Evolutionary conservation across 495 filamentous ascomycete species (phyloP).

Genomic region (Aspergillus sclerotiicarbonarius): DNA sequence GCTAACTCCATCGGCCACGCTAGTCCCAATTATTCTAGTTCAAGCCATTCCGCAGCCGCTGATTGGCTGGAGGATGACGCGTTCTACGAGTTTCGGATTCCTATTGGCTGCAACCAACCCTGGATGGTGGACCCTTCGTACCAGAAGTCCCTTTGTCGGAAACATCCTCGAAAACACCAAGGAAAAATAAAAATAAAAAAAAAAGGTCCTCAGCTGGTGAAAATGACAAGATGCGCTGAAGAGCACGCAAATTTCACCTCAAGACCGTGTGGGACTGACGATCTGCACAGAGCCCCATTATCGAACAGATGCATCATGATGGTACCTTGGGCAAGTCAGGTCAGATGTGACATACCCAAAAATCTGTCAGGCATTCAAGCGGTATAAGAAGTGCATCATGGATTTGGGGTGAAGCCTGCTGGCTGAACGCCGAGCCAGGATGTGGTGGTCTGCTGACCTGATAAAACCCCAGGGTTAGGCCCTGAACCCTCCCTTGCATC

Average conservation of each 20-base stretch:
- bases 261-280: slow-evolving; percentile 1
- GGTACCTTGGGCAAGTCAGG: slow-evolving; percentile 12
- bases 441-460: slow-evolving; percentile 24
- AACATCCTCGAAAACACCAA: slow-evolving; percentile 19
- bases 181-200: slow-evolving; percentile 15
- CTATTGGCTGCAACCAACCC: slow-evolving; percentile 18
- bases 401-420: slow-evolving; percentile 11
- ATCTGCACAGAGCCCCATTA: slow-evolving; percentile 7
- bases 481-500: slow-evolving; percentile 32
- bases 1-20: slow-evolving; percentile 42
- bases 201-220: slow-evolving; percentile 4
- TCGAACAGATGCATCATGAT: slow-evolving; percentile 12
- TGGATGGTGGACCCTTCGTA: slow-evolving; percentile 20
- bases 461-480: slow-evolving; percentile 26
- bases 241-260: neutral
- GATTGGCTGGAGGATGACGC: slow-evolving; percentile 36
- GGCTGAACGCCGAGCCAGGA: slow-evolving; percentile 13
- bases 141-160: slow-evolving; percentile 27
- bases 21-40: slow-evolving; percentile 37
- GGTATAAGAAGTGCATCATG: slow-evolving; percentile 14
- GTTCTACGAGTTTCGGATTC: slow-evolving; percentile 19
- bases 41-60: slow-evolving; percentile 29
- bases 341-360: slow-evolving; percentile 28
- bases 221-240: slow-evolving; percentile 5
- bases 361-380: slow-evolving; percentile 21